Conservation (phyloP, 352 stramenopile genomes). For the Phytophthora litchii region DNA sequence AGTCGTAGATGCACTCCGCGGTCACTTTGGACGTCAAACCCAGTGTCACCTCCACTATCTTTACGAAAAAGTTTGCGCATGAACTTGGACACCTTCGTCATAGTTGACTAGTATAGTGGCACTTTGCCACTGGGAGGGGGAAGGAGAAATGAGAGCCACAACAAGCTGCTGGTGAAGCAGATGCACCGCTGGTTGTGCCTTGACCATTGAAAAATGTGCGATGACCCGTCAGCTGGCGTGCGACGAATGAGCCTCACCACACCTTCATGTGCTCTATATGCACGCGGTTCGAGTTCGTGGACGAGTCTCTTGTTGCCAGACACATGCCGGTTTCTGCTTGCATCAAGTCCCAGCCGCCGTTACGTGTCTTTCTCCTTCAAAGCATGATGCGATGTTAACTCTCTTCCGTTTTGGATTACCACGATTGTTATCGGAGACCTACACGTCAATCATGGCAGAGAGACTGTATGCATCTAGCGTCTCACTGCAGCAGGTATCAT, state of each 20-base stretch:
- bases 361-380: slow-evolving; percentile 15
- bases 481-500: slow-evolving; percentile 6
- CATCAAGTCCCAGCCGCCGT: slow-evolving; percentile 1
- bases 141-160: slow-evolving; percentile 18
- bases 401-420: slow-evolving; percentile 26
- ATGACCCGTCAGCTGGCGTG: slow-evolving; percentile 21
- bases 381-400: slow-evolving; percentile 27
- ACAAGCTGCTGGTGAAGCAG: slow-evolving; percentile 12
- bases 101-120: slow-evolving; percentile 21
- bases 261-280: slow-evolving; percentile 18
- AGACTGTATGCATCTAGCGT: slow-evolving; percentile 3
- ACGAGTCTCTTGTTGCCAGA: neutral
- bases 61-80: slow-evolving; percentile 58
- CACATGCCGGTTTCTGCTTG: neutral
- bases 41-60: slow-evolving; percentile 13
- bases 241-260: slow-evolving; percentile 6
- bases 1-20: slow-evolving; percentile 51
- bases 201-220: slow-evolving; percentile 11
- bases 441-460: slow-evolving; percentile 9
- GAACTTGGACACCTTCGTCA: slow-evolving; percentile 51
- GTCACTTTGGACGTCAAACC: slow-evolving; percentile 1
- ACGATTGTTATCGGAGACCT: neutral
- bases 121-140: slow-evolving; percentile 15
- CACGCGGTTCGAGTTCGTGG: slow-evolving; percentile 7
- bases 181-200: neutral